Evolutionary conservation across 2,329 filamentous ascomycete species (phyloP).

Genomic region (Clarireedia paspali): DNA sequence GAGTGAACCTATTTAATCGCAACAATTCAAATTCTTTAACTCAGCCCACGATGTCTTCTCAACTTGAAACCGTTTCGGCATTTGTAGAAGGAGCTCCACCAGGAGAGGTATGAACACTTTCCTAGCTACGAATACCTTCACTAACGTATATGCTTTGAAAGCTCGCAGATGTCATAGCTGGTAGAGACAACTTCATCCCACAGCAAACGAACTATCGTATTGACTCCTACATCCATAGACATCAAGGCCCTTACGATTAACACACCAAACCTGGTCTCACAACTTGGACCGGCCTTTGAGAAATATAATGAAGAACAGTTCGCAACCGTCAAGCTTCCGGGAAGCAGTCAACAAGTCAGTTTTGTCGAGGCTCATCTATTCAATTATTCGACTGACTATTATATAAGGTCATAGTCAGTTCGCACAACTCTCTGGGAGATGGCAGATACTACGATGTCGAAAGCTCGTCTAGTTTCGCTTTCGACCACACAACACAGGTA

Average conservation of each 20-base stretch:
- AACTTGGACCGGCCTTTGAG: slow-evolving; percentile 76
- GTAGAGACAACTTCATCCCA: slow-evolving; percentile 39
- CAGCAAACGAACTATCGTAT: background rate
- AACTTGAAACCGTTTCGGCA: slow-evolving; percentile 60
- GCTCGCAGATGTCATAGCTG: slow-evolving; percentile 83
- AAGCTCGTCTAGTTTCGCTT: slow-evolving; percentile 78
- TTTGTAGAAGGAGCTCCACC: slow-evolving; percentile 93
- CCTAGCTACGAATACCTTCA: background rate
- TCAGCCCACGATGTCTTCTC: slow-evolving; percentile 27
- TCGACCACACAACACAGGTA: slow-evolving; percentile 77
- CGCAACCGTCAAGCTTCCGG: slow-evolving; percentile 79
- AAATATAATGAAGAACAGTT: slow-evolving; percentile 97
- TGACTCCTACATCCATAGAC: slow-evolving; percentile 44
- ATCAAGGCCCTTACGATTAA: slow-evolving; percentile 79
- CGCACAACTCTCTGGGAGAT: slow-evolving; percentile 72
- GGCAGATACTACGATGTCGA: slow-evolving; percentile 87
- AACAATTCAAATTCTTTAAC: background rate
- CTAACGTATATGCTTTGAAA: slow-evolving; percentile 33
- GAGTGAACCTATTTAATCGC: background rate
- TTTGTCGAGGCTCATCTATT: background rate
- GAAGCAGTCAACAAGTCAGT: slow-evolving; percentile 67
- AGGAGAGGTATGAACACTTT: slow-evolving; percentile 64
- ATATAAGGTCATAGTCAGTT: slow-evolving; percentile 67
- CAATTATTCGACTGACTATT: slow-evolving; percentile 13
- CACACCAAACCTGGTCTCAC: slow-evolving; percentile 57